Evolutionary conservation across 2,329 filamentous ascomycete species (phyloP).

Genomic region (Sphaerulina populicola): DNA sequence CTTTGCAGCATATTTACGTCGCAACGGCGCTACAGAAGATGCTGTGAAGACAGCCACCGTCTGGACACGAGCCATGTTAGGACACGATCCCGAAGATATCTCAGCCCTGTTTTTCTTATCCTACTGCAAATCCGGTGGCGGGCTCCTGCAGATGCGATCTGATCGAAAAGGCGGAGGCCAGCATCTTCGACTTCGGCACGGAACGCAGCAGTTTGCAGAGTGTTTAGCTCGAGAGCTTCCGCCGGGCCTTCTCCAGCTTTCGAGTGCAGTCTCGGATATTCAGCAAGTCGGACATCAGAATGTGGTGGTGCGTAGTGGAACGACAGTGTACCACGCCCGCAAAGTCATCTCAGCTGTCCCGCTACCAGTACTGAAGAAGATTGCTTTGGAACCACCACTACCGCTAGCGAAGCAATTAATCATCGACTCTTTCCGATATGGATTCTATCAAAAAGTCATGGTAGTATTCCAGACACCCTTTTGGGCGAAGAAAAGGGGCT

Average conservation of each 20-base stretch:
- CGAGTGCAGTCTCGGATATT: conserved; percentile 19
- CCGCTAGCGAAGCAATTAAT: conserved; percentile 35
- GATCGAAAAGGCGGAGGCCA: conserved; percentile 47
- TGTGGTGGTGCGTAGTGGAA: background rate
- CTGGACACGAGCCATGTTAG: conserved; percentile 45
- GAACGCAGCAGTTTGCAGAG: conserved; percentile 38
- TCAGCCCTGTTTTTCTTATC: conserved; percentile 48
- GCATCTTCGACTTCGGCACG: conserved; percentile 43
- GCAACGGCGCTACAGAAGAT: conserved; percentile 27
- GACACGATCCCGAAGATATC: conserved; percentile 42
- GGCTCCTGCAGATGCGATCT: conserved; percentile 45
- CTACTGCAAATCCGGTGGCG: conserved; percentile 46
- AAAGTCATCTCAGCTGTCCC: conserved; percentile 45
- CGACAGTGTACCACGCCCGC: conserved; percentile 28
- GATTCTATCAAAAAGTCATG: conserved; percentile 47
- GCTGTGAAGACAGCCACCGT: conserved; percentile 35
- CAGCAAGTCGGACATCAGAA: conserved; percentile 16
- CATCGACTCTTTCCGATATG: conserved; percentile 34
- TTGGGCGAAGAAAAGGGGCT: conserved; percentile 39
- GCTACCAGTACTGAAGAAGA: conserved; percentile 37
- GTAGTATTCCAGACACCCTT: conserved; percentile 39
- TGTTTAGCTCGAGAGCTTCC: conserved; percentile 33
- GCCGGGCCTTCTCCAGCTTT: background rate
- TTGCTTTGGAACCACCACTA: conserved; percentile 43
- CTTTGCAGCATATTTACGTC: conserved; percentile 33